phyloP scores from a whole-genome alignment of 176 grass and related monocot species.

The Melocanna baccifera region DNA sequence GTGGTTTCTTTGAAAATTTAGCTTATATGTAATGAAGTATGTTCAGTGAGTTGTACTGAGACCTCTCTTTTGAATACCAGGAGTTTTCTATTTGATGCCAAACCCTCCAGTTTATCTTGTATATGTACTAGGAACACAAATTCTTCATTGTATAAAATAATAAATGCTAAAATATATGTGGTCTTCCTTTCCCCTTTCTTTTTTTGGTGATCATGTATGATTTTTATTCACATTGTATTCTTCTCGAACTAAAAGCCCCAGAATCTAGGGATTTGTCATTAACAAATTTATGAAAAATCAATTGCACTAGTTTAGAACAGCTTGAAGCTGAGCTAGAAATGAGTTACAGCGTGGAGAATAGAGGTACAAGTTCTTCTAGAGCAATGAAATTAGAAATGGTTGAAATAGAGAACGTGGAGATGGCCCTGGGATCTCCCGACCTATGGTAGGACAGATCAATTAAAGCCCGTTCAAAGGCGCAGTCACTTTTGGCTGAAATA shows the following conservation, averaged over 20 bases:
- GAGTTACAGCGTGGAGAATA: not conserved
- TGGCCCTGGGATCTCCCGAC: not conserved
- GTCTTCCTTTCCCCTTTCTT: too few relatives aligned
- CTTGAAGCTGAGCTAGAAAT: not conserved
- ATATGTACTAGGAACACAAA: not conserved
- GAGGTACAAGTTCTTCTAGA: not conserved
- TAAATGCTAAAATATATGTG: not conserved
- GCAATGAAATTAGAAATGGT: not conserved
- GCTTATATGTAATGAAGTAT: not conserved
- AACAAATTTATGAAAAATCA: not conserved
- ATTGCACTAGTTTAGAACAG: not conserved
- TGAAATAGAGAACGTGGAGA: not conserved
- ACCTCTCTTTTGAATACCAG: not conserved
- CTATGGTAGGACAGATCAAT: not conserved
- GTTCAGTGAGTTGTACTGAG: not conserved
- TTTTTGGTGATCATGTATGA: too few relatives aligned
- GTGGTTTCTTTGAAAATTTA: conserved; percentile 48
- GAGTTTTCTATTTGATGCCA: not conserved
- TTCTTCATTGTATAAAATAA: not conserved
- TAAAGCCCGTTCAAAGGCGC: not conserved
- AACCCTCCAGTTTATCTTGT: not conserved
- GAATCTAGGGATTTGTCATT: not conserved
- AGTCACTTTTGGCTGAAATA: too few relatives aligned
- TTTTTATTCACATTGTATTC: not conserved
- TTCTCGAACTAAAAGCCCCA: not conserved